Evolutionary conservation across 768 basidiomycete species (phyloP).

Genomic region (Russula compacta): DNA sequence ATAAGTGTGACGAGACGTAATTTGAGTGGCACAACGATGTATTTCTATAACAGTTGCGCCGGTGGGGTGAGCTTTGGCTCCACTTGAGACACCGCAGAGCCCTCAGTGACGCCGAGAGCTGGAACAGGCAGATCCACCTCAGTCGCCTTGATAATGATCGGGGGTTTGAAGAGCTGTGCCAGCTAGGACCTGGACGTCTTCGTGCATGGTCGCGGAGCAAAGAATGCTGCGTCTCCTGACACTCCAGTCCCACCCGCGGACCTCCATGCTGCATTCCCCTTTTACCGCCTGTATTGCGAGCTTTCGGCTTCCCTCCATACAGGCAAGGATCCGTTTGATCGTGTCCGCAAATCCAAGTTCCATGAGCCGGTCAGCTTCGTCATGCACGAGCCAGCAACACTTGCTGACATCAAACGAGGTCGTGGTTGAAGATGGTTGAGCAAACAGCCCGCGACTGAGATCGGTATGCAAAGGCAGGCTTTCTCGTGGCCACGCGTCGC

Average conservation of each 20-base stretch:
- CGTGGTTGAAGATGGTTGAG: conserved; percentile 94
- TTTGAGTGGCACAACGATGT: conserved; percentile 83
- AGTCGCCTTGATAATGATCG: conserved; percentile 78
- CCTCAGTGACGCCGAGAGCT: conserved; percentile 20
- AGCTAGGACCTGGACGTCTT: conserved; percentile 90
- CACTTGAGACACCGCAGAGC: conserved; percentile 27
- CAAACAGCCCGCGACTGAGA: conserved; percentile 87
- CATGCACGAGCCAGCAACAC: conserved; percentile 91
- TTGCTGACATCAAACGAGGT: conserved; percentile 88
- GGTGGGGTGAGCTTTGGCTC: conserved; percentile 87
- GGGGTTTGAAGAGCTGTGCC: conserved; percentile 74
- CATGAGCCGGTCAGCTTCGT: conserved; percentile 97
- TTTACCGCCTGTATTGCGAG: conserved; percentile 59
- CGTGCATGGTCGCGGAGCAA: conserved; percentile 94
- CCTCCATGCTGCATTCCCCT: conserved; percentile 60
- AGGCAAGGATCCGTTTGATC: conserved; percentile 79
- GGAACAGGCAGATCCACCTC: conserved; percentile 35
- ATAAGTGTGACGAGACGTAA: conserved; percentile 87
- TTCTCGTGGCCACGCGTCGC: conserved; percentile 93
- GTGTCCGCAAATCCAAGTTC: conserved; percentile 97
- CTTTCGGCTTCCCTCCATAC: conserved; percentile 73
- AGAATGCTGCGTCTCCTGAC: conserved; percentile 71
- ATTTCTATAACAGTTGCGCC: conserved; percentile 87
- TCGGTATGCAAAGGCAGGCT: conserved; percentile 81
- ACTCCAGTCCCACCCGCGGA: conserved; percentile 82